Percentiles rank a stretch among this genome's conserved stretches.
phyloP scores from a whole-genome alignment of 345 rosid genomes.

The Odontarrhena argentea region DNA sequence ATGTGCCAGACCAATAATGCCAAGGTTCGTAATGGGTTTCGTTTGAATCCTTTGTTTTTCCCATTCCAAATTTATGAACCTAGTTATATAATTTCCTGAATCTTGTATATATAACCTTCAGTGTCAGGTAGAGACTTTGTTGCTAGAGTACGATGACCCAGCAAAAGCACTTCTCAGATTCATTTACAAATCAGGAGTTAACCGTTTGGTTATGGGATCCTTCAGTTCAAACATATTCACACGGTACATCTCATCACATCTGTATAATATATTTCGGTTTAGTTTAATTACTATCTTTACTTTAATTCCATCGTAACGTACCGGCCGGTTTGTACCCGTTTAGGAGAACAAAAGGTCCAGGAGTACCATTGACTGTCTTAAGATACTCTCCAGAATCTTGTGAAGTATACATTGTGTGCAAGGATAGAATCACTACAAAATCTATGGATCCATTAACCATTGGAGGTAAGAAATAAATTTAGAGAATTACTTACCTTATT shows the following conservation, averaged over 20 bases:
- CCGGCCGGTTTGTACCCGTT: slow-evolving; percentile 19
- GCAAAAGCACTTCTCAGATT: slow-evolving; percentile 61
- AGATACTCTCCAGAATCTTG: slow-evolving; percentile 59
- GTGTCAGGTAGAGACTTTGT: slow-evolving; percentile 65
- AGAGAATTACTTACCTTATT: background rate
- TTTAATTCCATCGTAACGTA: background rate
- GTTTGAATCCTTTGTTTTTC: background rate
- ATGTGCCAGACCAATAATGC: slow-evolving; percentile 53
- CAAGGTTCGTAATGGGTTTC: slow-evolving; percentile 25
- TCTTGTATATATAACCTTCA: slow-evolving; percentile 17
- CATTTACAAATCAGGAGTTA: slow-evolving; percentile 50
- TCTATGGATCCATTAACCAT: slow-evolving; percentile 43
- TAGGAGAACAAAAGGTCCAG: slow-evolving; percentile 63
- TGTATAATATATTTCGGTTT: background rate
- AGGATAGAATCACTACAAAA: slow-evolving; percentile 47
- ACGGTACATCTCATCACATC: slow-evolving; percentile 43
- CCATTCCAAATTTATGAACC: slow-evolving; percentile 1
- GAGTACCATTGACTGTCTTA: slow-evolving; percentile 57
- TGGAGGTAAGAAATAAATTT: slow-evolving; percentile 33
- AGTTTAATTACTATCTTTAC: background rate
- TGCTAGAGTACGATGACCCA: slow-evolving; percentile 72
- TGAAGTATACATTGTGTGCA: slow-evolving; percentile 57
- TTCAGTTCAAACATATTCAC: slow-evolving; percentile 49
- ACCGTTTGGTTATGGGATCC: slow-evolving; percentile 75
- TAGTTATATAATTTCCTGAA: too few relatives aligned